Evolutionary conservation across 2,329 filamentous ascomycete genomes (phyloP).

Genomic region (Geosmithia morbida): DNA sequence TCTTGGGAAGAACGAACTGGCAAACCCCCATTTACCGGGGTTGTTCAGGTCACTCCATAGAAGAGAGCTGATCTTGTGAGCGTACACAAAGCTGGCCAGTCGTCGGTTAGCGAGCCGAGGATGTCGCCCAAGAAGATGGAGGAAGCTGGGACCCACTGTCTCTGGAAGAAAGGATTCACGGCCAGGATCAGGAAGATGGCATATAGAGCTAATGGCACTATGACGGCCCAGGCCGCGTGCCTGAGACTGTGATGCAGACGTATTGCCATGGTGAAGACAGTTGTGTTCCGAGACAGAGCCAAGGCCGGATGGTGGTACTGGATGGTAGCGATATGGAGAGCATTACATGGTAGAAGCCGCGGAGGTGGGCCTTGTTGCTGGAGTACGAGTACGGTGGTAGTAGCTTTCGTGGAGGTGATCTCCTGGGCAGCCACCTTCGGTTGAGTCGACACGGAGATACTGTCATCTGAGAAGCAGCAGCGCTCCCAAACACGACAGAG

Average conservation of each 20-base stretch:
- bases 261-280: neutral
- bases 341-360: too few species aligned
- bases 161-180: constrained; percentile 58
- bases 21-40: constrained; percentile 76
- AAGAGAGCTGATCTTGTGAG: constrained; percentile 61
- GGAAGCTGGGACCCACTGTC: constrained; percentile 46
- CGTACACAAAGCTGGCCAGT: constrained; percentile 57
- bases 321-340: too few species aligned
- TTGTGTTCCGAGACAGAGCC: neutral
- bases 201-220: constrained; percentile 49
- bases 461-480: too few species aligned
- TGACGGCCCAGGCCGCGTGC: constrained; percentile 36
- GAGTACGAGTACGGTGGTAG: too few species aligned
- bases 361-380: too few species aligned
- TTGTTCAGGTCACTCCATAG: constrained; percentile 60
- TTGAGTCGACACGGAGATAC: too few species aligned
- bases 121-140: neutral
- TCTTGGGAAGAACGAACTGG: constrained; percentile 48
- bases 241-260: constrained; percentile 8
- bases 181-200: constrained; percentile 48
- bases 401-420: neutral
- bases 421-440: neutral
- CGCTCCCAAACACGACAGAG: too few species aligned
- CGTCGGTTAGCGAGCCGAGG: neutral
- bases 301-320: neutral